Conservation (phyloP, 1,139 yeast genomes). For the Nakaseomyces delphensis region DNA sequence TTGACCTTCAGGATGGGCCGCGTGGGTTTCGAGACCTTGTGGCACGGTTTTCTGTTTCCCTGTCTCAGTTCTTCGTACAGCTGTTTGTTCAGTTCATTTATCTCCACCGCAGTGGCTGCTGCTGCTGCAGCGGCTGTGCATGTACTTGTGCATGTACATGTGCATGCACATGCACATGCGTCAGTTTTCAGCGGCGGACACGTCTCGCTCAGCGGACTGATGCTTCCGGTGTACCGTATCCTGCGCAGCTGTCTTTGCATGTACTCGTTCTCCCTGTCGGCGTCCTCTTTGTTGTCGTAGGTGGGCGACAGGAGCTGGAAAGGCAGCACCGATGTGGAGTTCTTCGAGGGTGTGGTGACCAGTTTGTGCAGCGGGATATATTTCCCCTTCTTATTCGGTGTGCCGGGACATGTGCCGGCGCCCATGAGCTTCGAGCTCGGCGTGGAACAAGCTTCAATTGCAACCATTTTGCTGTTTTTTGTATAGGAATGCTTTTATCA, state of each 20-base stretch:
- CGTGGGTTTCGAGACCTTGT: slow-evolving; percentile 31
- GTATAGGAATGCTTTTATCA: no score
- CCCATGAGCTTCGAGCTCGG: background rate
- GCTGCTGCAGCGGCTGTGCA: no score
- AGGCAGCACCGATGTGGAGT: slow-evolving; percentile 6
- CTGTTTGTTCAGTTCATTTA: slow-evolving; percentile 32
- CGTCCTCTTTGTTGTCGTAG: slow-evolving; percentile 2
- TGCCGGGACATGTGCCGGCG: slow-evolving; percentile 10
- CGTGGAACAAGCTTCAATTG: background rate
- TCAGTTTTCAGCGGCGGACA: no score
- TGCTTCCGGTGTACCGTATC: slow-evolving; percentile 6
- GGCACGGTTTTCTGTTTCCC: slow-evolving; percentile 14
- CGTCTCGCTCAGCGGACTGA: slow-evolving; percentile 9
- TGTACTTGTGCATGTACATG: slow-evolving; percentile 29
- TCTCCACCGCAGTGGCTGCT: slow-evolving; percentile 1
- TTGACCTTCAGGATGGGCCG: slow-evolving; percentile 39
- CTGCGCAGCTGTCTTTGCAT: background rate
- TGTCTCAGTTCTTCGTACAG: background rate
- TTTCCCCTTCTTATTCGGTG: slow-evolving; percentile 14
- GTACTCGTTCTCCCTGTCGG: background rate
- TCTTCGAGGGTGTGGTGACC: slow-evolving; percentile 12
- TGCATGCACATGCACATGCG: no score
- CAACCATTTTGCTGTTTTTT: background rate
- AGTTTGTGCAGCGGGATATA: background rate
- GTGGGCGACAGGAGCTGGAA: slow-evolving; percentile 4